Conservation (phyloP, 140 eudicot genomes). For the Flaveria floridana region DNA sequence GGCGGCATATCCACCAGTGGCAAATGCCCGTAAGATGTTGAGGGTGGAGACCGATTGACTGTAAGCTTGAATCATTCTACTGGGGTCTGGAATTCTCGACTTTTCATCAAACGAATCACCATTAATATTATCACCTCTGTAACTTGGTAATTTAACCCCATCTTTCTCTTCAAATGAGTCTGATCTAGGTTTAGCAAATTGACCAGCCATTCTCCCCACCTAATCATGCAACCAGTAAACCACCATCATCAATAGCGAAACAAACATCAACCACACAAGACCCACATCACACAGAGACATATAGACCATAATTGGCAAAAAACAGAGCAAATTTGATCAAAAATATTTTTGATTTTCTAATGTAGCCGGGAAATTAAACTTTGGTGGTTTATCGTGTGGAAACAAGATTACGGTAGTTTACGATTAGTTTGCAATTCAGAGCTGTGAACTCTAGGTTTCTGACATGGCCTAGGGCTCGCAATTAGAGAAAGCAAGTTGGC, state of each 20-base stretch:
- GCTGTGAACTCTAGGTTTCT: too few species aligned
- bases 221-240: conserved; percentile 18
- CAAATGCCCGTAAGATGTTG: conserved; percentile 67
- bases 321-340: too few species aligned
- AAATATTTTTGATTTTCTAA: too few species aligned
- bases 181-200: conserved; percentile 80
- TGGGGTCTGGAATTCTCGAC: conserved; percentile 65
- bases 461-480: too few species aligned
- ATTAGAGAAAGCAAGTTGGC: too few species aligned
- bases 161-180: conserved; percentile 67
- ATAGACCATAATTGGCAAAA: too few species aligned
- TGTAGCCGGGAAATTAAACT: too few species aligned
- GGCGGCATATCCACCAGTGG: conserved; percentile 83
- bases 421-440: too few species aligned
- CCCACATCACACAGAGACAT: too few species aligned
- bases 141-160: conserved; percentile 73
- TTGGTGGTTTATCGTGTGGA: too few species aligned
- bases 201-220: conserved; percentile 91
- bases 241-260: neutral
- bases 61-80: conserved; percentile 65
- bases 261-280: too few species aligned
- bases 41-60: conserved; percentile 71
- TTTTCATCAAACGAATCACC: conserved; percentile 67
- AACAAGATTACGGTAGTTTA: too few species aligned
- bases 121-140: conserved; percentile 67